Conservation (phyloP, 2,329 filamentous ascomycete genomes). For the Talaromyces sp. region DNA sequence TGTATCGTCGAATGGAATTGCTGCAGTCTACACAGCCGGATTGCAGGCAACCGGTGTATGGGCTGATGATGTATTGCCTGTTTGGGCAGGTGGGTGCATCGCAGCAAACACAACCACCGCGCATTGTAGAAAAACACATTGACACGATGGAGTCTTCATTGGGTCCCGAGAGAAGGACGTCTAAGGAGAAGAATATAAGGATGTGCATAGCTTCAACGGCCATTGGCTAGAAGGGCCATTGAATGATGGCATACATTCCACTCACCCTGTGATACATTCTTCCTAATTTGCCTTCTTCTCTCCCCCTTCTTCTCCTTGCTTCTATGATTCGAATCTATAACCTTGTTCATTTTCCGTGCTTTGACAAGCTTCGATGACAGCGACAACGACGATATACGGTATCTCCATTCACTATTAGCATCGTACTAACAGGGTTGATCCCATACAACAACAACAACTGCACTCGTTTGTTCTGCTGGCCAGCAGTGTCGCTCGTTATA, state of each 20-base stretch:
- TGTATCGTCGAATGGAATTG: neutral
- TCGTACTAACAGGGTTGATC: neutral
- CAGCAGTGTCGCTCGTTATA: neutral
- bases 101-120: neutral
- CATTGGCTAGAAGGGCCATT: neutral
- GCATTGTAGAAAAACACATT: neutral
- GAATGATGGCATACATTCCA: conserved; percentile 2
- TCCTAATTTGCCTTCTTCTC: neutral
- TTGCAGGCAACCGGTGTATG: neutral
- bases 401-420: neutral
- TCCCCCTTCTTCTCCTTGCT: neutral
- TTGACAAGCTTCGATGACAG: neutral
- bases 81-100: neutral
- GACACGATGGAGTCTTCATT: neutral
- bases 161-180: neutral
- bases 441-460: neutral
- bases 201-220: neutral
- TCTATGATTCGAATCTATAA: neutral
- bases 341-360: neutral
- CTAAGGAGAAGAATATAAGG: neutral
- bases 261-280: conserved; percentile 4
- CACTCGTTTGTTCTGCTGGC: conserved; percentile 3
- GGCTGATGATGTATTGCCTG: neutral
- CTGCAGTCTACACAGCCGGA: neutral
- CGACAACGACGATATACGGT: no score